Evolutionary conservation across 2,329 filamentous ascomycete species (phyloP), one percentile per base, ranked within the genome.

Genomic region (Pseudocercospora crystallina): DNA sequence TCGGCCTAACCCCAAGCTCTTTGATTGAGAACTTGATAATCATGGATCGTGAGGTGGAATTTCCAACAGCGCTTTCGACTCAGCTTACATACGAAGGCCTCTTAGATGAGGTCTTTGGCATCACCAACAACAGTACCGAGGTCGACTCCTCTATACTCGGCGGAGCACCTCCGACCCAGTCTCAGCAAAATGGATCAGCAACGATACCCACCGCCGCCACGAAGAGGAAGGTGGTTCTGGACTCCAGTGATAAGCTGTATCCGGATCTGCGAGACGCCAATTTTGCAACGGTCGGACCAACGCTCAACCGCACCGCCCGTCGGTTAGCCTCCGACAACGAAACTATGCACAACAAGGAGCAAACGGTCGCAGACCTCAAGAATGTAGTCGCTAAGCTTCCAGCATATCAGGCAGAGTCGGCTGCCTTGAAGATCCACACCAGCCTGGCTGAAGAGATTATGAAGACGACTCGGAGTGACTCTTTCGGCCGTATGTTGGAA

Each of bases 21-120:
- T 85, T 85, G 5, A 88, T 90, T 41, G 94, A 99, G 69, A 95
- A 87, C 65, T 77, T 96, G 53, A 91, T 99, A 63, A 87, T 99
- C 54, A 90, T 99, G 48, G 94, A 99, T 70, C 87, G 94, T 43
- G 91, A 96, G 67, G 87, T 96, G 48, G 94, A 99, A 69, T 90
- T 94, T 64, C 89, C 92, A 12, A 96, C 94, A 1, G 86, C 88
- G 0, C 79, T 99, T 12, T 84, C 99, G 47, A 97, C 92, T 0
- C 94, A 99, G 68, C 76, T 99, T 55, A 99, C 94, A 1, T 99
- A 99, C 65, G 92, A 99, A 72, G 94, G 94, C 3, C 77, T 99
- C 20, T 86, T 99, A 47, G 95, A 99, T 65, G 94, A 99, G 68
- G 80, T 94, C 12, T 95, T 95, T 66, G 86, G 87, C 30, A 95